A percentile compares a stretch with the other conserved stretches of the same genome.
Evolutionary conservation across 2,329 filamentous ascomycete genomes (phyloP).

Genomic region (Aureobasidium pullulans): DNA sequence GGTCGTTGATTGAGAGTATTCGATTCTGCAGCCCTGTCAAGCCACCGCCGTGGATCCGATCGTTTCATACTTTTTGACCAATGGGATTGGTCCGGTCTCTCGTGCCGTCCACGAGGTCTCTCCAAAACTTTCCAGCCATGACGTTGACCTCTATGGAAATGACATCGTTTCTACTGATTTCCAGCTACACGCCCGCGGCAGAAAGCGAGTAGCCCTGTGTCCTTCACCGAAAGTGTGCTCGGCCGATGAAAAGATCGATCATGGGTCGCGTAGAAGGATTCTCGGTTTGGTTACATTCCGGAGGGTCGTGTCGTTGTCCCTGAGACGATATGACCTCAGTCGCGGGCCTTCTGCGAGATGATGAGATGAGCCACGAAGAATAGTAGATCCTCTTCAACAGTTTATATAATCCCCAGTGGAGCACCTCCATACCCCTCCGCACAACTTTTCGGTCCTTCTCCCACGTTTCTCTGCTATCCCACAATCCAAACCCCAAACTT

Average conservation of each 20-base stretch:
- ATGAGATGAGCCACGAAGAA: background rate
- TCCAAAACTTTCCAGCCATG: background rate
- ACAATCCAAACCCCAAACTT: background rate
- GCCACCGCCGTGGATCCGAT: constrained; percentile 9
- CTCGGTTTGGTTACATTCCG: constrained; percentile 1
- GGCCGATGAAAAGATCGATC: background rate
- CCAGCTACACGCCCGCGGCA: background rate
- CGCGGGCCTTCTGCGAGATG: background rate
- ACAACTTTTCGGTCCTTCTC: constrained; percentile 13
- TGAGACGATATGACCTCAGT: constrained; percentile 9
- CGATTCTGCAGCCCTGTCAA: constrained; percentile 1
- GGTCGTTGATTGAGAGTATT: background rate
- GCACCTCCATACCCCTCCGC: background rate
- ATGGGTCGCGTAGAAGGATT: background rate
- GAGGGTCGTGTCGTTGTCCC: background rate
- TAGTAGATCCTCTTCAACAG: background rate
- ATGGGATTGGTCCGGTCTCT: background rate
- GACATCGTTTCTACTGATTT: background rate
- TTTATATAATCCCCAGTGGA: background rate
- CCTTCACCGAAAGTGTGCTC: background rate
- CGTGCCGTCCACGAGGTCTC: background rate
- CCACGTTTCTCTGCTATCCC: constrained; percentile 3
- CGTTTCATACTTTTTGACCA: background rate
- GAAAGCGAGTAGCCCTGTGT: background rate
- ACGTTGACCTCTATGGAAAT: background rate